Conservation (phyloP, 768 basidiomycete species). For the Xerocomellus chrysenteron region DNA sequence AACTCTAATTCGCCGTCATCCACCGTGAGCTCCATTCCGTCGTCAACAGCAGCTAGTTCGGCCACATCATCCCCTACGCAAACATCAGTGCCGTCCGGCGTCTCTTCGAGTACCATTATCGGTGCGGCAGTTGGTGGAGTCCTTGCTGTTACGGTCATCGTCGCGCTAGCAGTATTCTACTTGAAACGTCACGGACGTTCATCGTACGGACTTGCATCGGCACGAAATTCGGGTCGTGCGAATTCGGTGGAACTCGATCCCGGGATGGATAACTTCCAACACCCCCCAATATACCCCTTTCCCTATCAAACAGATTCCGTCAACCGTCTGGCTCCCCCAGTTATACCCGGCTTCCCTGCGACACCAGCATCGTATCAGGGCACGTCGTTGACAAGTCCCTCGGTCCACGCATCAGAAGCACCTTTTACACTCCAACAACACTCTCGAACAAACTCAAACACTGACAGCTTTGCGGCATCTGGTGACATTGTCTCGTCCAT, state of each 20-base stretch:
- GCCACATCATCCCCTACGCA: slow-evolving; percentile 21
- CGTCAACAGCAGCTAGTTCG: slow-evolving; percentile 19
- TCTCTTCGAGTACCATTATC: slow-evolving; percentile 48
- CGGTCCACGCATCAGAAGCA: slow-evolving; percentile 4
- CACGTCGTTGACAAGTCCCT: slow-evolving; percentile 8
- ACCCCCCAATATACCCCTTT: slow-evolving; percentile 38
- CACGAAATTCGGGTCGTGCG: slow-evolving; percentile 32
- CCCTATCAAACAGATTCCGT: slow-evolving; percentile 27
- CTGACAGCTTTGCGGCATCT: slow-evolving; percentile 17
- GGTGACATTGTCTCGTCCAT: slow-evolving; percentile 25
- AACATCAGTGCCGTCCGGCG: slow-evolving; percentile 20
- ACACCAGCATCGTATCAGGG: slow-evolving; percentile 1
- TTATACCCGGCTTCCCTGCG: not conserved
- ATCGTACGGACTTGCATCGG: slow-evolving; percentile 31
- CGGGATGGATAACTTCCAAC: slow-evolving; percentile 23
- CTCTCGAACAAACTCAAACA: slow-evolving; percentile 21
- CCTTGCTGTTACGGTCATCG: slow-evolving; percentile 50
- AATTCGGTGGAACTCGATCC: slow-evolving; percentile 41
- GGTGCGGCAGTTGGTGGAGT: slow-evolving; percentile 51
- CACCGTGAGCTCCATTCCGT: slow-evolving; percentile 32
- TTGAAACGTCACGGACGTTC: slow-evolving; percentile 30
- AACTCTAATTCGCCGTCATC: slow-evolving; percentile 53
- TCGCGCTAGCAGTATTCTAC: slow-evolving; percentile 53
- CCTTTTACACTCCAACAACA: slow-evolving; percentile 6
- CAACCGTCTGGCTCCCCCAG: slow-evolving; percentile 15